Base-by-base conservation (phyloP, 2,329 filamentous ascomycete species). In the Alternaria postmessia region DNA sequence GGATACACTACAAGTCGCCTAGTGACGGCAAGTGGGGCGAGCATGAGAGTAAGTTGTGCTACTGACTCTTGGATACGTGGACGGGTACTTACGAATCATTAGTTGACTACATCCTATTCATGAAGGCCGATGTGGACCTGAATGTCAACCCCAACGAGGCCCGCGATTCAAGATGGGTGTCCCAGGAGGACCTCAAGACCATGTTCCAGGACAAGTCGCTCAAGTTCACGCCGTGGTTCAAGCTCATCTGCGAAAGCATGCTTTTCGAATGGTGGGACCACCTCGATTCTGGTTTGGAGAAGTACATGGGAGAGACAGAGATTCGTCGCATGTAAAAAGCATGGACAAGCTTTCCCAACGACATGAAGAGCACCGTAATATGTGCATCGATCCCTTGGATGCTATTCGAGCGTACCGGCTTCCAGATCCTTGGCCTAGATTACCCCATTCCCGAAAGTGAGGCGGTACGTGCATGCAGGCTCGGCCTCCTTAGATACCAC, bases 71-170 rank as follows among this genome's bases (percentile, higher is more conserved):
- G 20, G 24, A 41, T 48, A 16, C 11, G 4, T 5, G 41, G 41
- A 63, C 7, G 9, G 53, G 30, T 30, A 47, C 72, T 80, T 44
- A 79, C 63, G 38, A 22, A 16, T 14, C 3, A 47, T 26, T 51
- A 95, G 93, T 99, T 76, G 95, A 99, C 80, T 99, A 99, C 80
- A 99, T 99, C 68, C 88, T 99, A 57, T 98, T 99, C 82, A 97
- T 98, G 84, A 77, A 77, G 83, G 91, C 93, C 59, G 91, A 96
- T 65, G 94, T 98, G 59, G 91, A 96, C 71, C 83, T 97, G 51
- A 80, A 92, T 59, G 81, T 88, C 72, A 99, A 94, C 82, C 84
- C 86, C 66, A 99, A 99, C 80, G 95, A 99, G 82, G 94, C 93
- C 48, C 88, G 89, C 74, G 94, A 91, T 67, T 92, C 90, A 22